A percentile compares a stretch with the other conserved stretches of the same genome.
Conservation (phyloP, 495 filamentous ascomycete species). For the Cercophora scortea region DNA sequence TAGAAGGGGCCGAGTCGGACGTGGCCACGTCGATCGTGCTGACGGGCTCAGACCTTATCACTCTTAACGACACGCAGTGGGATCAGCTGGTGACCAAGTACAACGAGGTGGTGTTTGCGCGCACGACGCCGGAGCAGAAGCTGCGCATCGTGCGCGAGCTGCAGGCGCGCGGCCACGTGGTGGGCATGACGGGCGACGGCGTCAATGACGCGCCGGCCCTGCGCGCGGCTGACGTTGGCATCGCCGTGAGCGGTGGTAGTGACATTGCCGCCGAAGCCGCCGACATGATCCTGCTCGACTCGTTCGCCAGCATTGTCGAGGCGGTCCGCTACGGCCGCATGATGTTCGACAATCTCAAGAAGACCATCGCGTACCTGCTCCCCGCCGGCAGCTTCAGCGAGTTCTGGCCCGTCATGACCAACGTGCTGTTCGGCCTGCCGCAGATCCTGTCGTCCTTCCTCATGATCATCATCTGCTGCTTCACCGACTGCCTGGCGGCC, state of each 20-base stretch:
- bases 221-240: slow-evolving; percentile 68
- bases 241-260: slow-evolving; percentile 71
- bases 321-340: slow-evolving; percentile 59
- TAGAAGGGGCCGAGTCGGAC: slow-evolving; percentile 1
- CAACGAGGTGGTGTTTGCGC: slow-evolving; percentile 51
- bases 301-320: slow-evolving; percentile 58
- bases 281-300: slow-evolving; percentile 63
- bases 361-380: slow-evolving; percentile 64
- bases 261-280: slow-evolving; percentile 69
- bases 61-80: slow-evolving; percentile 41
- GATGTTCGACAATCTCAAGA: slow-evolving; percentile 67
- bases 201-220: slow-evolving; percentile 77
- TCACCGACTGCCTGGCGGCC: slow-evolving; percentile 59
- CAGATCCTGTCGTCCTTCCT: slow-evolving; percentile 59
- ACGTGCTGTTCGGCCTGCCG: slow-evolving; percentile 60
- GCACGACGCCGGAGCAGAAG: slow-evolving; percentile 71
- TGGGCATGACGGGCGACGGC: slow-evolving; percentile 61
- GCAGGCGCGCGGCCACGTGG: slow-evolving; percentile 48
- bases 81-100: slow-evolving; percentile 29
- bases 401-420: slow-evolving; percentile 64
- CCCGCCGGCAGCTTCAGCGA: slow-evolving; percentile 61
- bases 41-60: slow-evolving; percentile 51
- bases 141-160: slow-evolving; percentile 65
- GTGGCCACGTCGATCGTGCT: slow-evolving; percentile 34
- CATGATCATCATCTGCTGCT: slow-evolving; percentile 66